phyloP scores from a whole-genome alignment of 176 grass and related monocot species.

The Elaeis guineensis region DNA sequence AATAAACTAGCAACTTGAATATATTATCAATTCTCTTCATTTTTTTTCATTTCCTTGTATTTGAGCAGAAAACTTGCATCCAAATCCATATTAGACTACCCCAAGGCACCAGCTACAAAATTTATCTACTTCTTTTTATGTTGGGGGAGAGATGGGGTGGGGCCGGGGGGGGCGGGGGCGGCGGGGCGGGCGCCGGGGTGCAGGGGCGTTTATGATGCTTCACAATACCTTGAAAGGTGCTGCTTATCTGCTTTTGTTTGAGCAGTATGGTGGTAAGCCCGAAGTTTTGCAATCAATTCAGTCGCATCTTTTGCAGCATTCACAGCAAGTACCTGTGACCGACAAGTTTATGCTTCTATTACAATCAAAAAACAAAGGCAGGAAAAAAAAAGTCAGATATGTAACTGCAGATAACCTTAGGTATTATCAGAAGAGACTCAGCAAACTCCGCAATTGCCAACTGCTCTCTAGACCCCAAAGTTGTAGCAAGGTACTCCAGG shows the following conservation, averaged over 20 bases:
- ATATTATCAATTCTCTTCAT: too few relatives aligned
- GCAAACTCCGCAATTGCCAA: constrained; percentile 72
- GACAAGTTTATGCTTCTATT: constrained; percentile 11
- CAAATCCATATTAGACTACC: too few relatives aligned
- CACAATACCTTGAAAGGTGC: constrained; percentile 63
- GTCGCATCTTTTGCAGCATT: constrained; percentile 89
- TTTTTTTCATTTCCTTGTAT: too few relatives aligned
- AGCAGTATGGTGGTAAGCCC: constrained; percentile 78
- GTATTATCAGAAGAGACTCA: constrained; percentile 83
- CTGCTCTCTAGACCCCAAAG: constrained; percentile 80
- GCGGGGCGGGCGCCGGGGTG: too few relatives aligned
- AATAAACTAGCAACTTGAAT: too few relatives aligned
- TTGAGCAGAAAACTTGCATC: too few relatives aligned
- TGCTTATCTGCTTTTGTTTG: constrained; percentile 92
- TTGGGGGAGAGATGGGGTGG: too few relatives aligned
- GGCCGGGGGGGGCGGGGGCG: too few relatives aligned
- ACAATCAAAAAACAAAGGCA: not conserved
- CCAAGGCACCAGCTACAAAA: too few relatives aligned
- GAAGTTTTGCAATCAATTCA: constrained; percentile 82
- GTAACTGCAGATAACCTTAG: constrained; percentile 43
- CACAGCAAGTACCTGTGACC: constrained; percentile 58
- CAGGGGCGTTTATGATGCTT: too few relatives aligned
- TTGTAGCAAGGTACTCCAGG: constrained; percentile 81
- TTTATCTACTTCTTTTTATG: too few relatives aligned
- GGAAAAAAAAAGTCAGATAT: not conserved